phyloP scores from a whole-genome alignment of 2,329 filamentous ascomycete species.

The Diaporthe eres region DNA sequence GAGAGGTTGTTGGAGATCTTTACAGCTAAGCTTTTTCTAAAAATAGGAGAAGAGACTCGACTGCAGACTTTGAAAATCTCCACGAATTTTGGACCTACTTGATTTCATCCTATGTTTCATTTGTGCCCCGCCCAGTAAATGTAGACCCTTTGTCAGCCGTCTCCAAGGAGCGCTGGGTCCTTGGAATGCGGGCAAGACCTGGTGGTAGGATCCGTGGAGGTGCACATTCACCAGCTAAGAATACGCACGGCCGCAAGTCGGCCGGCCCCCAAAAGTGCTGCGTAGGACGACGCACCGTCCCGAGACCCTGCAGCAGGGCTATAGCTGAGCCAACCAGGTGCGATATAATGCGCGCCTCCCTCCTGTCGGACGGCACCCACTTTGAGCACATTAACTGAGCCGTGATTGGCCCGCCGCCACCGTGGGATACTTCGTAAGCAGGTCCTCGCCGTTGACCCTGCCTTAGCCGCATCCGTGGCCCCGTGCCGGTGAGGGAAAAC shows the following conservation, averaged over 20 bases:
- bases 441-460: slow-evolving; percentile 14
- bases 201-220: slow-evolving; percentile 9
- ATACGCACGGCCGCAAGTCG: slow-evolving; percentile 1
- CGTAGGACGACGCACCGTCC: slow-evolving; percentile 7
- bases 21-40: neutral
- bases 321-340: slow-evolving; percentile 7
- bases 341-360: slow-evolving; percentile 30
- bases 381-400: slow-evolving; percentile 24
- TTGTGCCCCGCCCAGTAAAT: neutral
- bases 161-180: neutral
- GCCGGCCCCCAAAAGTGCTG: slow-evolving; percentile 19
- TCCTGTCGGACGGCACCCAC: slow-evolving; percentile 15
- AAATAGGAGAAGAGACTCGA: neutral
- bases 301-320: slow-evolving; percentile 18
- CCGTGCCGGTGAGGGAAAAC: slow-evolving; percentile 23
- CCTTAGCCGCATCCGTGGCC: slow-evolving; percentile 20
- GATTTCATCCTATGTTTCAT: neutral
- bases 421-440: slow-evolving; percentile 8
- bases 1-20: neutral
- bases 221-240: neutral
- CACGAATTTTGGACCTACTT: neutral
- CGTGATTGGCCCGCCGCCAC: slow-evolving; percentile 9
- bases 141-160: neutral
- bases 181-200: neutral
- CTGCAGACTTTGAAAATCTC: neutral